These are phyloP conservation scores for Polygonum aviculare DNA, from an alignment of 148 eudicot species.

Conservation along the genomic window DNA sequence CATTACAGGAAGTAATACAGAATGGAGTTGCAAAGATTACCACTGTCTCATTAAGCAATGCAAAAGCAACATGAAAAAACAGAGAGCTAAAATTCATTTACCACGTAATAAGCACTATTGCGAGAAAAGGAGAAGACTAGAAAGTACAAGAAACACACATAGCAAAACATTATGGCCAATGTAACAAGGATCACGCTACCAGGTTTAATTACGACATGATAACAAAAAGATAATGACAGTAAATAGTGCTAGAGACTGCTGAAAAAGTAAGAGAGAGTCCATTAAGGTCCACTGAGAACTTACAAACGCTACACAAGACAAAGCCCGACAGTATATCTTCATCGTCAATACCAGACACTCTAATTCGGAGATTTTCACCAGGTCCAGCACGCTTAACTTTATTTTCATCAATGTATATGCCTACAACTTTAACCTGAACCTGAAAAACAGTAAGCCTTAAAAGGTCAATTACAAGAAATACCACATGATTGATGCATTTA, in stretches of 20 bases:
- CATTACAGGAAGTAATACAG: neutral
- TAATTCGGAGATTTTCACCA: slow-evolving; percentile 79
- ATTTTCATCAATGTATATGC: slow-evolving; percentile 60
- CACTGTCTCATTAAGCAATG: neutral
- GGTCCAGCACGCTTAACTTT: slow-evolving; percentile 75
- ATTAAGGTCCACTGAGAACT: slow-evolving; percentile 15
- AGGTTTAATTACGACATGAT: neutral
- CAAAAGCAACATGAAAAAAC: too few relatives aligned
- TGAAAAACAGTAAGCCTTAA: slow-evolving; percentile 20
- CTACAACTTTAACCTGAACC: slow-evolving; percentile 81
- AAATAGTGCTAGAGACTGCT: neutral
- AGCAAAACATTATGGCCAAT: neutral
- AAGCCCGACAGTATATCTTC: slow-evolving; percentile 78
- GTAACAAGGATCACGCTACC: neutral
- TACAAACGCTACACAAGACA: slow-evolving; percentile 60
- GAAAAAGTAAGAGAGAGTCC: neutral
- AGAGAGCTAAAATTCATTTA: neutral
- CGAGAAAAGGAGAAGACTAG: too few relatives aligned
- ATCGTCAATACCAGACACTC: slow-evolving; percentile 82
- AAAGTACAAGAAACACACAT: neutral
- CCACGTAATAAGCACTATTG: too few relatives aligned
- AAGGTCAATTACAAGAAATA: neutral
- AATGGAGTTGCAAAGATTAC: neutral
- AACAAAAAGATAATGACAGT: neutral
- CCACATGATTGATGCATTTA: neutral